These are phyloP conservation scores for Malus sylvestris DNA, from an alignment of 306 rosid genomes.

Conservation along the genomic window DNA sequence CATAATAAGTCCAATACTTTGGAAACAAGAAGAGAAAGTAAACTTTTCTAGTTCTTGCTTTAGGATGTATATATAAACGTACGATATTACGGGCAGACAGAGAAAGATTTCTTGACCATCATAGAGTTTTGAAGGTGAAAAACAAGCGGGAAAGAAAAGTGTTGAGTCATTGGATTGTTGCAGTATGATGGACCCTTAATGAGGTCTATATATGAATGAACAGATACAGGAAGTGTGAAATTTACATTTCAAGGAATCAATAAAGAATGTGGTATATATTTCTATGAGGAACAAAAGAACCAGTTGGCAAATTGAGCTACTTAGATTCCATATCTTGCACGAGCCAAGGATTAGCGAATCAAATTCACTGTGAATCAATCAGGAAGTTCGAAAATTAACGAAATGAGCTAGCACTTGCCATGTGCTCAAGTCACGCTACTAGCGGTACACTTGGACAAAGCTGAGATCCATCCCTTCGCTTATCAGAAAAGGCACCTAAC, in stretches of 20 bases:
- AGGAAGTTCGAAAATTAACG: conserved; percentile 14
- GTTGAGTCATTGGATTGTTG: conserved; percentile 18
- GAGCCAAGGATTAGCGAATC: conserved; percentile 19
- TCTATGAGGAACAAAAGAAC: conserved; percentile 30
- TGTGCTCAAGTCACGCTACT: conserved; percentile 29
- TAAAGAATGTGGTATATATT: conserved; percentile 19
- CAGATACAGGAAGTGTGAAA: conserved; percentile 25
- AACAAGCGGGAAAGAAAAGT: conserved; percentile 28
- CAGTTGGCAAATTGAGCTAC: conserved; percentile 11
- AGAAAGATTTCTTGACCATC: conserved; percentile 31
- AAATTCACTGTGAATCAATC: conserved; percentile 15
- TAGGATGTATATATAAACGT: not conserved
- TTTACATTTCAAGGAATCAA: conserved; percentile 48
- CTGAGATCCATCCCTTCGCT: conserved; percentile 34
- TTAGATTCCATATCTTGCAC: conserved; percentile 4
- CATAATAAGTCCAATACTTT: conserved; percentile 35
- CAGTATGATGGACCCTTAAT: conserved; percentile 24
- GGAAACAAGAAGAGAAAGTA: conserved; percentile 20
- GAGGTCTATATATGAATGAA: conserved; percentile 39
- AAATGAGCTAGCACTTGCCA: conserved; percentile 23
- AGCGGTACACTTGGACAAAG: conserved; percentile 34
- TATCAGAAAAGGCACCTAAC: conserved; percentile 13
- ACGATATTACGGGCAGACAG: conserved; percentile 39
- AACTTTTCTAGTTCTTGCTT: conserved; percentile 24
- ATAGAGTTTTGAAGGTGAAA: conserved; percentile 13